Conservation (phyloP, 2,329 filamentous ascomycete genomes). For the Ceratocystis diversiconidia region DNA sequence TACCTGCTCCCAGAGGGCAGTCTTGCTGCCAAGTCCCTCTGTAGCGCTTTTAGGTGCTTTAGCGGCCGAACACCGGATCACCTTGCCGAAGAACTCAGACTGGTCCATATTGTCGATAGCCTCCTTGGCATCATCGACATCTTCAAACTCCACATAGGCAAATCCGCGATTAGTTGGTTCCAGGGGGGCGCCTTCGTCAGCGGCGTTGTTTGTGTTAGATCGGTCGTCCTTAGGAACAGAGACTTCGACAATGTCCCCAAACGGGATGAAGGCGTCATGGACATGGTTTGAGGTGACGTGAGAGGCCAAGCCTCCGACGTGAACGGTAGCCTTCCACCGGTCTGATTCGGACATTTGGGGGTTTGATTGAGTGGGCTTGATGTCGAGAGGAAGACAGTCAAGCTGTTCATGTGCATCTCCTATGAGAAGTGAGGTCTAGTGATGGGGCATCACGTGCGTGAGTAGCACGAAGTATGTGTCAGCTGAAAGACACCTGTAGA, state of each 20-base stretch:
- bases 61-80: slow-evolving; percentile 82
- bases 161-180: slow-evolving; percentile 76
- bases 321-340: slow-evolving; percentile 80
- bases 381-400: neutral
- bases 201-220: slow-evolving; percentile 35
- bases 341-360: slow-evolving; percentile 62
- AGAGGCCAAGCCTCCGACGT: slow-evolving; percentile 76
- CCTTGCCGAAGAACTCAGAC: slow-evolving; percentile 80
- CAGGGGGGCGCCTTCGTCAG: slow-evolving; percentile 30
- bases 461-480: neutral
- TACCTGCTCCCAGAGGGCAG: slow-evolving; percentile 94
- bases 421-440: neutral
- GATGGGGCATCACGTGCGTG: slow-evolving; percentile 12
- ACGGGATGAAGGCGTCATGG: slow-evolving; percentile 86
- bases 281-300: slow-evolving; percentile 62
- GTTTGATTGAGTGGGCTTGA: neutral
- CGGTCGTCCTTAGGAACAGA: slow-evolving; percentile 78
- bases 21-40: slow-evolving; percentile 82
- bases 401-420: no score
- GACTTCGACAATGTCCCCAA: slow-evolving; percentile 88
- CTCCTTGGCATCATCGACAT: slow-evolving; percentile 72
- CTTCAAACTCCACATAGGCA: slow-evolving; percentile 90
- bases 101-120: slow-evolving; percentile 99
- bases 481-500: neutral
- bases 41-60: slow-evolving; percentile 82